Evolutionary conservation across 352 stramenopile species (phyloP).

Genomic region (Phytophthora megakarya): DNA sequence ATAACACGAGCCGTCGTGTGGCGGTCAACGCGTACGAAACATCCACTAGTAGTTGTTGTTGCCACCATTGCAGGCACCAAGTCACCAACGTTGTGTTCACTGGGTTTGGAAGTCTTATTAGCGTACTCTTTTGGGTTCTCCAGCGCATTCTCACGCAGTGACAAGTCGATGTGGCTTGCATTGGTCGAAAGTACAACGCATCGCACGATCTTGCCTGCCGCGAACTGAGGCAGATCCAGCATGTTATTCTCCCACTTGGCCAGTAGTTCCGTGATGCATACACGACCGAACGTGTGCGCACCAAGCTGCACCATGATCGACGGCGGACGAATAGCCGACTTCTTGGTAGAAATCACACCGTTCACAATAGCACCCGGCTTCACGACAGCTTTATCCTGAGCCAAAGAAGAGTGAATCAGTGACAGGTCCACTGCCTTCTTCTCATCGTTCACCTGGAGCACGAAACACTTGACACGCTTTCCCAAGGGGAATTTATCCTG

Average conservation of each 20-base stretch:
- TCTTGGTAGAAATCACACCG: conserved; percentile 75
- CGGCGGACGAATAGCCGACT: conserved; percentile 72
- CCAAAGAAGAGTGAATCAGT: conserved; percentile 48
- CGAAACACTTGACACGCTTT: conserved; percentile 69
- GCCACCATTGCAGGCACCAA: conserved; percentile 92
- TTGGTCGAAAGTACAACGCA: conserved; percentile 72
- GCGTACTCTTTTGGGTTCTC: conserved; percentile 59
- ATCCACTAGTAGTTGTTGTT: conserved; percentile 91
- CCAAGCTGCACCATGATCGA: conserved; percentile 88
- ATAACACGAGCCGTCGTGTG: conserved; percentile 90
- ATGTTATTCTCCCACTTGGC: conserved; percentile 74
- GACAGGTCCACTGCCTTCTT: conserved; percentile 82
- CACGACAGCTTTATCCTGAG: conserved; percentile 38
- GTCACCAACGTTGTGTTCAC: conserved; percentile 67
- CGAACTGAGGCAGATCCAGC: conserved; percentile 68
- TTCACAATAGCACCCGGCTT: conserved; percentile 64
- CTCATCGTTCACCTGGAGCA: conserved; percentile 70
- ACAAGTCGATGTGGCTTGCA: conserved; percentile 71
- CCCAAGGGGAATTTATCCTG: conserved; percentile 76
- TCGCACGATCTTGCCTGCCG: conserved; percentile 66
- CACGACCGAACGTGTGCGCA: conserved; percentile 75
- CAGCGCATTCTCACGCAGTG: conserved; percentile 69
- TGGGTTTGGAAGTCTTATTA: conserved; percentile 38
- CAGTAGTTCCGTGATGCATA: conserved; percentile 82
- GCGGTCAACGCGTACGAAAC: conserved; percentile 93